These are phyloP conservation scores for Phellinidium pouzarii DNA, from an alignment of 1,284 basidiomycete genomes.

Conservation along the genomic window DNA sequence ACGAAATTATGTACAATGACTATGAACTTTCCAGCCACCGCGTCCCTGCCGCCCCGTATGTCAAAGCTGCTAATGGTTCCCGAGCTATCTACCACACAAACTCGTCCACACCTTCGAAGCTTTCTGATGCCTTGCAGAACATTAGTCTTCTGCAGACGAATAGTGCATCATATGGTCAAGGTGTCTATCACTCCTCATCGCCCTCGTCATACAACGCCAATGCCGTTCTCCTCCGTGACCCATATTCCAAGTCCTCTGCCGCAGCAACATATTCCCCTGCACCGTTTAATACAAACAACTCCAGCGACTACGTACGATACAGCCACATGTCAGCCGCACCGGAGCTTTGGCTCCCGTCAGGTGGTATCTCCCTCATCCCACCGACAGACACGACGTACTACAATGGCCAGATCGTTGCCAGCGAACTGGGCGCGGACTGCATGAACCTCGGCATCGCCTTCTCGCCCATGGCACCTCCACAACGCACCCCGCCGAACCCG, in stretches of 20 bases:
- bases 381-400: not conserved
- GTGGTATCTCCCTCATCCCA: not conserved
- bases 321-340: not conserved
- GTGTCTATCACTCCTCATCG: slow-evolving; percentile 3
- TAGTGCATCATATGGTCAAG: not conserved
- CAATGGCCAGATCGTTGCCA: slow-evolving; percentile 2
- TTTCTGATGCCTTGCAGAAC: slow-evolving; percentile 7
- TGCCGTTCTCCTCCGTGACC: not conserved
- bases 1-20: not conserved
- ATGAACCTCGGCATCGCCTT: not conserved
- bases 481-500: slow-evolving; percentile 1
- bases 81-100: not conserved
- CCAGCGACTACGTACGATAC: not conserved
- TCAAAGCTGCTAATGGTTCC: slow-evolving; percentile 1
- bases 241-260: not conserved
- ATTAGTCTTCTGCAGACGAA: not conserved
- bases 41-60: slow-evolving; percentile 10
- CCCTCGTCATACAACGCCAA: not conserved
- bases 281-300: not conserved
- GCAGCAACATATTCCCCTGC: not conserved
- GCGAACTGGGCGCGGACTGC: not conserved
- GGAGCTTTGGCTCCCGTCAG: slow-evolving; percentile 6
- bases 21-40: slow-evolving; percentile 5
- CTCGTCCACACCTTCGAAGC: slow-evolving; percentile 3
- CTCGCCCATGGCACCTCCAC: slow-evolving; percentile 5